Evolutionary conservation across 2,329 filamentous ascomycete species (phyloP), one percentile per base, ranked within the genome.

Genomic region (Diplodia intermedia): DNA sequence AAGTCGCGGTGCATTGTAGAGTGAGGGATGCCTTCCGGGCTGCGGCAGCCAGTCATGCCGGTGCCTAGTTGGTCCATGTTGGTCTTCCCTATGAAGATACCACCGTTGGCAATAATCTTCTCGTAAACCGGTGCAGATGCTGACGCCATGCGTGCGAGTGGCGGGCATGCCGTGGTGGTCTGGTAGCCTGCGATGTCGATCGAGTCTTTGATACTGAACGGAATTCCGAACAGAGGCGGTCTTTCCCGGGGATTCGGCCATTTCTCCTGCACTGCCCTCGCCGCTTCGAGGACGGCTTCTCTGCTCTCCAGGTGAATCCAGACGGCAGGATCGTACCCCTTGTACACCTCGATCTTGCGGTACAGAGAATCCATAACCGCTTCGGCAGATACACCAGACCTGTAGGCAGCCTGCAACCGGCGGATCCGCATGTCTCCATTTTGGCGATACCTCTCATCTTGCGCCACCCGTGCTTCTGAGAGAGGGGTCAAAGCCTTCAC

Each of bases 11-110:
- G 76, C 73, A 80, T 87, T 0, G 86, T 79, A 66, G 85, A 87
- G 26, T 84, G 80, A 1, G 86, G 84, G 23, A 81, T 83, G 2
- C 87, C 87, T 69, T 85, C 88, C 0, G 86, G 85, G 1, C 85
- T 87, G 31, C 86, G 82, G 56, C 84, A 86, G 18, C 87, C 88
- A 14, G 83, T 85, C 2, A 89, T 79, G 0, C 88, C 88, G 0
- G 87, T 89, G 2, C 87, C 87, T 4, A 89, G 80, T 74, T 89
- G 87, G 72, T 90, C 88, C 66, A 89, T 81, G 70, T 88, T 89
- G 0, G 84, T 81, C 73, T 89, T 89, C 40, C 86, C 87, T 3
- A 89, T 79, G 57, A 89, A 85, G 5, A 89, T 79, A 1, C 84
- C 86, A 2, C 86, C 86, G 5, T 84, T 83, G 2, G 76, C 72